Percentiles rank a stretch among this genome's conserved stretches.
Evolutionary conservation across 345 rosid species (phyloP).

Genomic region (Streptanthus diversifolius): DNA sequence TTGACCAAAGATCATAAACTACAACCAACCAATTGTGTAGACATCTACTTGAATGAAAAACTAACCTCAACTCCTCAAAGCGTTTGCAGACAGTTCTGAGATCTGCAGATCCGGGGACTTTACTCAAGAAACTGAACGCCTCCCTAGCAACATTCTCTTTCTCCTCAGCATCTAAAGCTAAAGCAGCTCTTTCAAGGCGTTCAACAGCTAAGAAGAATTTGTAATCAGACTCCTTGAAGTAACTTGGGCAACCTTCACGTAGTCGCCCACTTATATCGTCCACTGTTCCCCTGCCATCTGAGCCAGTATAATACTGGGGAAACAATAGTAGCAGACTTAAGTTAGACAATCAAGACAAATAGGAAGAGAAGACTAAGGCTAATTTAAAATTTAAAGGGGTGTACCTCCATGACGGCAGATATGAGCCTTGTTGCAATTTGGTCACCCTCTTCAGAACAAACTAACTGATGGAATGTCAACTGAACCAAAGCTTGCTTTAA

Average conservation of each 20-base stretch:
- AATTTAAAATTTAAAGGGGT: not conserved
- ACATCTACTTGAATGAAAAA: conserved; percentile 30
- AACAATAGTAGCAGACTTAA: conserved; percentile 15
- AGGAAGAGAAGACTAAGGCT: not conserved
- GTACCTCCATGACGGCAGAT: conserved; percentile 90
- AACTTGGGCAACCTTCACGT: conserved; percentile 92
- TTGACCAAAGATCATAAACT: not conserved
- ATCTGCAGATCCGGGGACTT: conserved; percentile 94
- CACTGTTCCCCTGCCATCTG: conserved; percentile 97
- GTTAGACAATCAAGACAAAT: conserved; percentile 9
- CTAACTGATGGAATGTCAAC: conserved; percentile 86
- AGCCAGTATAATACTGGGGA: conserved; percentile 88
- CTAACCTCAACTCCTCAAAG: conserved; percentile 90
- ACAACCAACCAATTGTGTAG: conserved; percentile 9
- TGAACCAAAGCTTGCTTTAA: conserved; percentile 59
- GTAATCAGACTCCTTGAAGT: conserved; percentile 92
- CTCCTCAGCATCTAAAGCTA: conserved; percentile 56
- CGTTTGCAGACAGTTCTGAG: conserved; percentile 90
- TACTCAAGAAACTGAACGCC: conserved; percentile 78
- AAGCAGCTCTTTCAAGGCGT: conserved; percentile 86
- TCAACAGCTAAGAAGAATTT: conserved; percentile 98
- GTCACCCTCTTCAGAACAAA: conserved; percentile 97
- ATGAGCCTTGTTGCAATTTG: conserved; percentile 78
- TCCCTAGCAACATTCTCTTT: conserved; percentile 86
- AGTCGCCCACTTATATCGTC: conserved; percentile 84